Evolutionary conservation across 2,329 filamentous ascomycete genomes (phyloP).

Genomic region (Aspergillus felis): DNA sequence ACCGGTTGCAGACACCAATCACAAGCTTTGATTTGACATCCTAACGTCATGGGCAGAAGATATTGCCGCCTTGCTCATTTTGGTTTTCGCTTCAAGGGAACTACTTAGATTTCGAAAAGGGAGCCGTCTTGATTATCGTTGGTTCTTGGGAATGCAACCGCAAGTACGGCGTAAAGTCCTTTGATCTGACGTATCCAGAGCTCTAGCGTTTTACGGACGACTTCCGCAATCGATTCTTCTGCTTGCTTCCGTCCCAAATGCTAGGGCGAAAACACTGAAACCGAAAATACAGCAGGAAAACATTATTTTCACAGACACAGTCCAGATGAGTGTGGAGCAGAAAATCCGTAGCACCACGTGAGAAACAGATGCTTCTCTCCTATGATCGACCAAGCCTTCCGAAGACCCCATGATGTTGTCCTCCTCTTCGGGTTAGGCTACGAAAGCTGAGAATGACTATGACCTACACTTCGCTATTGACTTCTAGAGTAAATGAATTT

Average conservation of each 20-base stretch:
- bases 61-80: conserved; percentile 28
- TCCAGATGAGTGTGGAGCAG: neutral
- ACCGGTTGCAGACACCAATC: conserved; percentile 23
- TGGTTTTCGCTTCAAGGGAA: conserved; percentile 12
- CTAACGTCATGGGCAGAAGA: conserved; percentile 27
- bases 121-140: neutral
- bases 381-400: conserved; percentile 1
- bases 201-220: neutral
- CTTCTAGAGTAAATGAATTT: neutral
- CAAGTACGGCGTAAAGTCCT: neutral
- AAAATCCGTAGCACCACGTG: neutral
- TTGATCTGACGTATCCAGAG: neutral
- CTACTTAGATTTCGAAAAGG: too few relatives aligned
- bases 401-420: neutral
- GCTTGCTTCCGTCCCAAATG: neutral
- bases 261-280: neutral
- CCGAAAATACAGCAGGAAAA: neutral
- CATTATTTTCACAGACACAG: neutral
- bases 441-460: neutral
- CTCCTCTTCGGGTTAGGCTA: neutral
- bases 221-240: neutral
- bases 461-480: neutral
- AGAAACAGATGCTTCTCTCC: neutral
- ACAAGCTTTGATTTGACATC: conserved; percentile 14
- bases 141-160: neutral